phyloP scores from a whole-genome alignment of 768 basidiomycete genomes.

The Tephrocybe rancida region DNA sequence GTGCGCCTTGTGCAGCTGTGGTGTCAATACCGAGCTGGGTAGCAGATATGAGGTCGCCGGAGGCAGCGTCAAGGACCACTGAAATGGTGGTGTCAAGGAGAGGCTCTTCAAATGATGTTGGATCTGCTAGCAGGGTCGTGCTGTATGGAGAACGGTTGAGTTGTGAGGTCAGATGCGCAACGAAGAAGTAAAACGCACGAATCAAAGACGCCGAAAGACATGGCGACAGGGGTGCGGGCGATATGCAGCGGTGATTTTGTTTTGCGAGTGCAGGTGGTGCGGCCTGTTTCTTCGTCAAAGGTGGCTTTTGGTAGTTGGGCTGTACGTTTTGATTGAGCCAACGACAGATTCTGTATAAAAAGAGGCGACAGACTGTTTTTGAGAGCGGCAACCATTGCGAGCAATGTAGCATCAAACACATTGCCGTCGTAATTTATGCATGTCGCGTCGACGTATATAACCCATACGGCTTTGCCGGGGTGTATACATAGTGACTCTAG shows the following conservation, averaged over 20 bases:
- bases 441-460: slow-evolving; percentile 91
- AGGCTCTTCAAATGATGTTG: slow-evolving; percentile 89
- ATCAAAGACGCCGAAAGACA: slow-evolving; percentile 83
- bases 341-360: not conserved
- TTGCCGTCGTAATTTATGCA: slow-evolving; percentile 99
- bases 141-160: not conserved
- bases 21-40: slow-evolving; percentile 55
- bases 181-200: slow-evolving; percentile 49
- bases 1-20: slow-evolving; percentile 19
- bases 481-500: slow-evolving; percentile 78
- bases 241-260: slow-evolving; percentile 49
- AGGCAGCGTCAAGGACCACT: slow-evolving; percentile 54
- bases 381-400: slow-evolving; percentile 88
- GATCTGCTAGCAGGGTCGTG: slow-evolving; percentile 66
- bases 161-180: slow-evolving; percentile 1
- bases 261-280: slow-evolving; percentile 63
- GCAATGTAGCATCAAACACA: slow-evolving; percentile 84
- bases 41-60: slow-evolving; percentile 49
- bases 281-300: slow-evolving; percentile 67
- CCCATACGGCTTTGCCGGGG: slow-evolving; percentile 83
- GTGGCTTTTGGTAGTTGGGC: slow-evolving; percentile 72
- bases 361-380: slow-evolving; percentile 66
- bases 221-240: slow-evolving; percentile 45
- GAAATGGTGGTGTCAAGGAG: slow-evolving; percentile 74
- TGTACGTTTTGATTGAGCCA: slow-evolving; percentile 26